These are phyloP conservation scores for Domatiomyces globalis DNA, from an alignment of 2,329 filamentous ascomycete genomes.

Conservation along the genomic window DNA sequence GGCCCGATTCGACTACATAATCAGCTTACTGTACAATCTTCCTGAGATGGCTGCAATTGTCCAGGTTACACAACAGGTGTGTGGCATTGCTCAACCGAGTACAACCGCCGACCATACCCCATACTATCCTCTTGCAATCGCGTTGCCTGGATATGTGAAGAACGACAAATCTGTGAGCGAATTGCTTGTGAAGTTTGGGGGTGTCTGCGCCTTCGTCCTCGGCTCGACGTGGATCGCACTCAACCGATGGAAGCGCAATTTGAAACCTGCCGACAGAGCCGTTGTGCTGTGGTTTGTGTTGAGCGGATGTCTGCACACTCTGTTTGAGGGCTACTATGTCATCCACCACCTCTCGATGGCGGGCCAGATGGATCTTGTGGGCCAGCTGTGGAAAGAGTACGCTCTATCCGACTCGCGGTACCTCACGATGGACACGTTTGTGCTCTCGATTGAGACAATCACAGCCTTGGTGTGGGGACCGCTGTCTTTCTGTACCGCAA, in stretches of 20 bases:
- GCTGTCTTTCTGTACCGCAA: constrained; percentile 43
- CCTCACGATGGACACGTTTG: constrained; percentile 65
- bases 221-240: constrained; percentile 40
- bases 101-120: background rate
- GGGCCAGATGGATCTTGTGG: constrained; percentile 56
- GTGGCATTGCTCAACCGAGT: too few relatives aligned
- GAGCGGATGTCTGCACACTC: constrained; percentile 51
- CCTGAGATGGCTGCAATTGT: background rate
- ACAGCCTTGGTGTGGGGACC: constrained; percentile 60
- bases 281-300: constrained; percentile 63
- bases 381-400: constrained; percentile 90
- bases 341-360: constrained; percentile 53
- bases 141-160: constrained; percentile 48
- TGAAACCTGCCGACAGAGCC: constrained; percentile 42
- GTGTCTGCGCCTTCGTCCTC: constrained; percentile 44
- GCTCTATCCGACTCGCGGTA: constrained; percentile 76
- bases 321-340: constrained; percentile 79
- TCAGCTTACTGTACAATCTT: background rate
- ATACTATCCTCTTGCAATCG: constrained; percentile 54
- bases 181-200: constrained; percentile 47
- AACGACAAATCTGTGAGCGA: constrained; percentile 48
- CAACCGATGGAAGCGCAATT: constrained; percentile 37
- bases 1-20: background rate
- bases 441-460: constrained; percentile 73
- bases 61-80: too few relatives aligned